Percentiles rank a stretch among this genome's conserved stretches.
Conservation (phyloP, 179 eudicot species). For the Heliamphora ciliata region DNA sequence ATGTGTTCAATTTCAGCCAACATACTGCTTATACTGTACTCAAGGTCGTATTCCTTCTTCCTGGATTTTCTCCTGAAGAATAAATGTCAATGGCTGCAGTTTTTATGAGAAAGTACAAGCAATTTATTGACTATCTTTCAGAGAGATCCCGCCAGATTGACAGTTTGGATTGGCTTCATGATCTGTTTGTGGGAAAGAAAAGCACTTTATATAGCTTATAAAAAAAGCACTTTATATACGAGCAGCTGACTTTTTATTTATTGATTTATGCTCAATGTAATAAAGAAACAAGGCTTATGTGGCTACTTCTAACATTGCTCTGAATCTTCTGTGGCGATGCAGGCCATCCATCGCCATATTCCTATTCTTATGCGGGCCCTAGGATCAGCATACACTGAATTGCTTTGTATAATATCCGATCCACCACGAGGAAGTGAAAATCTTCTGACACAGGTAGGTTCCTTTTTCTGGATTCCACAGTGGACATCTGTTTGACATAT, state of each 20-base stretch:
- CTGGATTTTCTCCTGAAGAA: background rate
- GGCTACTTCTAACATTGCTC: background rate
- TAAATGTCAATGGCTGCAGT: background rate
- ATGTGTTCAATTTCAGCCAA: background rate
- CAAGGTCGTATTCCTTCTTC: background rate
- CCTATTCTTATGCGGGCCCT: slow-evolving; percentile 68
- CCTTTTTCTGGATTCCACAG: background rate
- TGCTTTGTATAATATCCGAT: slow-evolving; percentile 73
- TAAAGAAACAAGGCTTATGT: background rate
- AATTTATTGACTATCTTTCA: background rate
- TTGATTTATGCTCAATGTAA: background rate
- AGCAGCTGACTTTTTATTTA: background rate
- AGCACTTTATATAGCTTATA: background rate
- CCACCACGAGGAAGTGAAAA: slow-evolving; percentile 92
- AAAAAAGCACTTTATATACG: background rate
- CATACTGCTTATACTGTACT: slow-evolving; percentile 1
- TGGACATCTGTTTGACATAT: background rate
- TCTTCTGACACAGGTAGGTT: slow-evolving; percentile 66
- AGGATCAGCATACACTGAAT: slow-evolving; percentile 67
- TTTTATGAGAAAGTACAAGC: background rate
- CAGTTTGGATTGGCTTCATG: background rate
- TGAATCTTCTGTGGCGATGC: slow-evolving; percentile 22
- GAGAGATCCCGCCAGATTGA: background rate
- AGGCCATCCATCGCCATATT: slow-evolving; percentile 90
- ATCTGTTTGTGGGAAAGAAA: slow-evolving; percentile 4